Percentiles rank a stretch among this genome's conserved stretches.
Conservation (phyloP, 441 rosid genomes). For the Lepidium campestre region DNA sequence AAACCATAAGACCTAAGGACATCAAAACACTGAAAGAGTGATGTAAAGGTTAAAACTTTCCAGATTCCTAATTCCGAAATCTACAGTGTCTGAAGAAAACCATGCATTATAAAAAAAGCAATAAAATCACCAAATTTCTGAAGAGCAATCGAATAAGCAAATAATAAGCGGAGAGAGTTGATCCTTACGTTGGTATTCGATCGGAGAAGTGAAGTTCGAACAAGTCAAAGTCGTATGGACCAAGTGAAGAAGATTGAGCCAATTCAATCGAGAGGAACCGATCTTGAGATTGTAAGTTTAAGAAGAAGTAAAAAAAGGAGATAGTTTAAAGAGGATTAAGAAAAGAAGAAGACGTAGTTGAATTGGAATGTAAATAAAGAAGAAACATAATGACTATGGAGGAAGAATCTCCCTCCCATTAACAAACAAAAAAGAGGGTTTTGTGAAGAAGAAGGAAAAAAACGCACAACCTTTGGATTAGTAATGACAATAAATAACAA, state of each 20-base stretch:
- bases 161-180: neutral
- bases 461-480: neutral
- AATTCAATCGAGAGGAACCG: neutral
- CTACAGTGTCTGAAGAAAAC: neutral
- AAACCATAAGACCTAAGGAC: neutral
- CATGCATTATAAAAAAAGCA: neutral
- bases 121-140: neutral
- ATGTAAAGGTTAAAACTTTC: neutral
- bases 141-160: neutral
- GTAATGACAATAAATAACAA: neutral
- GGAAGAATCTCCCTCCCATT: slow-evolving; percentile 7
- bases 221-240: slow-evolving; percentile 20
- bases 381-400: neutral
- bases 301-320: neutral
- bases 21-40: neutral
- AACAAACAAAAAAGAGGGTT: neutral
- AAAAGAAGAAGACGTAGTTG: neutral
- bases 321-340: neutral
- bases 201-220: slow-evolving; percentile 14
- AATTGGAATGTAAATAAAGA: neutral
- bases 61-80: slow-evolving; percentile 12
- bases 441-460: neutral
- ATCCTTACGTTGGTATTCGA: neutral
- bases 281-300: neutral
- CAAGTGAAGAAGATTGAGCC: neutral